Conservation (phyloP, 495 filamentous ascomycete species). For the Trichoderma parareesei region DNA sequence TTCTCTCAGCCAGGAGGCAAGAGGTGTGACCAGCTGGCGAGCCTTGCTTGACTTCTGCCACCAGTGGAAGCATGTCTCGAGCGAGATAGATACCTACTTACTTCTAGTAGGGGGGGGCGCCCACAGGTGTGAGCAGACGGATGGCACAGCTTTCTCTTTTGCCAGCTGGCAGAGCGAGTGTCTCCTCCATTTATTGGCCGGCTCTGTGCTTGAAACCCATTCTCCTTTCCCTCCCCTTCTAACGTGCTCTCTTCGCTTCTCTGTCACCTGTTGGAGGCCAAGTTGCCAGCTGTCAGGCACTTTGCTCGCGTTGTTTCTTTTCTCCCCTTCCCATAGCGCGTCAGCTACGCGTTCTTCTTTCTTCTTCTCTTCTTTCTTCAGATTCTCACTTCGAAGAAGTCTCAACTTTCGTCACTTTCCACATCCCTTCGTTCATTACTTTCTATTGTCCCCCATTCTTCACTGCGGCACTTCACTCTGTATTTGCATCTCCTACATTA, state of each 20-base stretch:
- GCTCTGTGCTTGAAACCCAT: not conserved
- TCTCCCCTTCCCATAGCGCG: not conserved
- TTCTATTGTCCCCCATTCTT: not conserved
- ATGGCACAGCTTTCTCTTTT: too few species aligned
- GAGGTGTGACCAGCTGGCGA: not conserved
- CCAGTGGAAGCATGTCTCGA: not conserved
- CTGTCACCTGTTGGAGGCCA: not conserved
- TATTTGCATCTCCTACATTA: not conserved
- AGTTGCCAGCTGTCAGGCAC: not conserved
- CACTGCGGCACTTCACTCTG: not conserved
- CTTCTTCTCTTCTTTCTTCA: not conserved
- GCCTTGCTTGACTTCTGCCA: not conserved
- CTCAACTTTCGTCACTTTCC: not conserved
- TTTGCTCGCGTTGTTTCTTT: not conserved
- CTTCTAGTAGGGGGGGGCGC: not conserved
- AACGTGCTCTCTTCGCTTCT: not conserved
- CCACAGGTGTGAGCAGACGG: not conserved
- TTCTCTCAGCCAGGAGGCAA: not conserved
- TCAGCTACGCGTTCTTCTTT: not conserved
- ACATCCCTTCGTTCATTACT: not conserved
- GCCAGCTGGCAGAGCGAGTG: not conserved
- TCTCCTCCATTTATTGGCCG: constrained; percentile 2
- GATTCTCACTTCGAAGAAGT: not conserved
- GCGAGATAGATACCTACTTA: not conserved
- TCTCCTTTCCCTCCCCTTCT: not conserved